phyloP scores from a whole-genome alignment of 352 stramenopile species.

The Thalassiosira mediterranea region DNA sequence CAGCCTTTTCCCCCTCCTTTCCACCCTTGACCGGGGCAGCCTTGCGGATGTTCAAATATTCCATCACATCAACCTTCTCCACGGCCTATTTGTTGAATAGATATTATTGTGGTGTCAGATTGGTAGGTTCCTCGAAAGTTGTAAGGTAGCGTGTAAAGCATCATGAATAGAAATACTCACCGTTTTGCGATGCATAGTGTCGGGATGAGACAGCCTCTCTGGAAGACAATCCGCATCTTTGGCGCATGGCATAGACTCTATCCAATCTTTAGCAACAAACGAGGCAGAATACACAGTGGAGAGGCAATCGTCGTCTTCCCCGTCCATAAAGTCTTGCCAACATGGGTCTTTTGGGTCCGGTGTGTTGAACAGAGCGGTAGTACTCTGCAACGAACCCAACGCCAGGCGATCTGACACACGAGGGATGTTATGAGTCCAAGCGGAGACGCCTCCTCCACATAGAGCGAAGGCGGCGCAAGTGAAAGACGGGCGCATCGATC shows the following conservation, averaged over 20 bases:
- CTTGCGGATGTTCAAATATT: conserved; percentile 69
- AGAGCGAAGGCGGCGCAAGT: no score
- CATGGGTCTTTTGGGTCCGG: conserved; percentile 62
- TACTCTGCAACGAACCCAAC: no score
- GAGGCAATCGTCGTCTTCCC: conserved; percentile 79
- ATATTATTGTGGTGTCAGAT: no score
- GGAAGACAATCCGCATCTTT: conserved; percentile 71
- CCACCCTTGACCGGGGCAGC: conserved; percentile 30
- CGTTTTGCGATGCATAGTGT: no score
- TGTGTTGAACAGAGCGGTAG: conserved; percentile 16
- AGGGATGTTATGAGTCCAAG: no score
- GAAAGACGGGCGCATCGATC: no score
- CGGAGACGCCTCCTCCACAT: no score
- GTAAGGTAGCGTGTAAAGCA: no score
- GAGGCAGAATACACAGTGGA: conserved; percentile 63
- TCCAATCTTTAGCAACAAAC: conserved; percentile 79
- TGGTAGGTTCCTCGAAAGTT: no score
- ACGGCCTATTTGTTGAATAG: no score
- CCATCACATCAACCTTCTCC: conserved; percentile 75
- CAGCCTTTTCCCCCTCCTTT: conserved; percentile 21
- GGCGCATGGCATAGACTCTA: conserved; percentile 78
- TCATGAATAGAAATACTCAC: no score
- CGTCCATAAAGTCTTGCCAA: conserved; percentile 75
- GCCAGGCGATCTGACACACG: no score
- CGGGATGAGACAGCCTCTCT: conserved; percentile 62